phyloP scores from a whole-genome alignment of 2,329 filamentous ascomycete species.

The Paecilomyces niveus region DNA sequence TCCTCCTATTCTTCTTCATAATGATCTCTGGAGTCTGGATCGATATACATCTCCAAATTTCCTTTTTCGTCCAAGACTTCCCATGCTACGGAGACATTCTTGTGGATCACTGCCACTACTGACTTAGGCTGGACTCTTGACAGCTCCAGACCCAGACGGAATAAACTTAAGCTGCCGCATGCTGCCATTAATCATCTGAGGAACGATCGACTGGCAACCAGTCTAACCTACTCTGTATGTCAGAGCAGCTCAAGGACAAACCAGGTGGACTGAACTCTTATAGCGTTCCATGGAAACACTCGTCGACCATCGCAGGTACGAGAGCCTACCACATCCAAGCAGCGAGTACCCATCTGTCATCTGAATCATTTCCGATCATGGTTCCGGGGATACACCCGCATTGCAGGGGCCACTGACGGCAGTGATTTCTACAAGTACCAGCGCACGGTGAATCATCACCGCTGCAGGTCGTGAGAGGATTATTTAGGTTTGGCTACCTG shows the following conservation, averaged over 20 bases:
- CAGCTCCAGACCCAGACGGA: neutral
- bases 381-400: neutral
- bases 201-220: neutral
- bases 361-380: neutral
- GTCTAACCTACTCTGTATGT: neutral
- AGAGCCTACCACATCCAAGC: neutral
- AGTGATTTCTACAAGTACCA: neutral
- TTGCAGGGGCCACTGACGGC: neutral
- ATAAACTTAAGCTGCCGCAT: conserved; percentile 1
- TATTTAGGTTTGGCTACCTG: neutral
- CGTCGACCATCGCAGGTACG: neutral
- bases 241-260: neutral
- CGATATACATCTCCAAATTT: neutral
- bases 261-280: neutral
- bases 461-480: neutral
- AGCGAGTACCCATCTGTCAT: neutral
- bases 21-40: neutral
- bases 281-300: neutral
- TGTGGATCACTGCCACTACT: neutral
- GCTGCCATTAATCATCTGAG: neutral
- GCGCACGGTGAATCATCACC: neutral
- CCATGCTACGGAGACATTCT: neutral
- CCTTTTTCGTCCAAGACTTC: neutral
- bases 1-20: neutral
- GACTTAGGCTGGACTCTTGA: neutral